Evolutionary conservation across 2,329 filamentous ascomycete genomes (phyloP).

Genomic region (Trichoderma arundinaceum): DNA sequence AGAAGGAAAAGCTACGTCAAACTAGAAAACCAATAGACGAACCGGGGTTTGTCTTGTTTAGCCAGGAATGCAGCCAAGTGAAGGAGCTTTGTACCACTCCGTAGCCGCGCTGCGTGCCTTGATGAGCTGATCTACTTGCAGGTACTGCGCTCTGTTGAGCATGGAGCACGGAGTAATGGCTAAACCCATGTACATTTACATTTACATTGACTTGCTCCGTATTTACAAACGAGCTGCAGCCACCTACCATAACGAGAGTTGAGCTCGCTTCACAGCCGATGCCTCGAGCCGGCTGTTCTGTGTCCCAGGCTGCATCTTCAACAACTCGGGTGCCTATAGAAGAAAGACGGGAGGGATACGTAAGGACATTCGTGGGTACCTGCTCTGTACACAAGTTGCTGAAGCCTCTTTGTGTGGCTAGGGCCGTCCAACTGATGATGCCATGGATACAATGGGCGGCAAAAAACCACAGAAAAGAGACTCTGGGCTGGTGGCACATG

Average conservation of each 20-base stretch:
- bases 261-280: too few relatives aligned
- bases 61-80: constrained; percentile 12
- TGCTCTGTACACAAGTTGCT: too few relatives aligned
- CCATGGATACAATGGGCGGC: too few relatives aligned
- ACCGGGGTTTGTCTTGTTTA: constrained; percentile 18
- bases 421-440: too few relatives aligned
- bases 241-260: too few relatives aligned
- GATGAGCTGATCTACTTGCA: constrained; percentile 19
- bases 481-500: constrained; percentile 6
- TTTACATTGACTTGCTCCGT: too few relatives aligned
- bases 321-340: constrained; percentile 4
- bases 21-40: constrained; percentile 11
- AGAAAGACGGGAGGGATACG: background rate
- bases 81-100: constrained; percentile 1
- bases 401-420: too few relatives aligned
- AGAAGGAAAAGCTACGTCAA: constrained; percentile 18
- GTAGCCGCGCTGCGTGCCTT: background rate
- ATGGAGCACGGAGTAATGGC: too few relatives aligned
- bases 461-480: background rate
- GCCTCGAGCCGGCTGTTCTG: too few relatives aligned
- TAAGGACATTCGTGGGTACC: too few relatives aligned
- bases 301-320: background rate
- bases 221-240: too few relatives aligned
- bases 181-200: background rate
- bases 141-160: background rate